Conservation (phyloP, 2,329 filamentous ascomycete species). For the Boeremia exigua region DNA sequence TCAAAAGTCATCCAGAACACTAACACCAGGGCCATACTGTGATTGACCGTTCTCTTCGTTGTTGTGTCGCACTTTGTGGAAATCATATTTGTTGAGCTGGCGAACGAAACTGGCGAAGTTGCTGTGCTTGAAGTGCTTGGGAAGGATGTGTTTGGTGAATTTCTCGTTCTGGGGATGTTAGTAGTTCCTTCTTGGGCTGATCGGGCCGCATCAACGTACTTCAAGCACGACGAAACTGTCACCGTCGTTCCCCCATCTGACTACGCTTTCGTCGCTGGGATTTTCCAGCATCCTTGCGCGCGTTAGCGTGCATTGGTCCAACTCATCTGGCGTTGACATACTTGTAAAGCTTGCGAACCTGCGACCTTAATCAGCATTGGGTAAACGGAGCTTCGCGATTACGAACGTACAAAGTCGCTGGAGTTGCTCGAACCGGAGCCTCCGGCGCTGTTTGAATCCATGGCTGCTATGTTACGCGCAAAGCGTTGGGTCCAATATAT, state of each 20-base stretch:
- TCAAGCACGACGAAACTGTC: slow-evolving; percentile 97
- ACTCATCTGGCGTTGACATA: slow-evolving; percentile 56
- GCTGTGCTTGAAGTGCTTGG: slow-evolving; percentile 99
- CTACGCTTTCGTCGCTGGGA: slow-evolving; percentile 87
- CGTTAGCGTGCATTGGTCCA: slow-evolving; percentile 31
- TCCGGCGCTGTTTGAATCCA: slow-evolving; percentile 42
- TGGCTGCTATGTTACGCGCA: slow-evolving; percentile 22
- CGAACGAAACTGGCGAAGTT: slow-evolving; percentile 97
- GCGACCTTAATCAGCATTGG: slow-evolving; percentile 30
- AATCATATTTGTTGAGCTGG: slow-evolving; percentile 96
- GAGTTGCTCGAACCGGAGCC: slow-evolving; percentile 73
- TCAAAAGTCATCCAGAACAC: neutral
- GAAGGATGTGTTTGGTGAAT: slow-evolving; percentile 95
- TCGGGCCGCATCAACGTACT: slow-evolving; percentile 59
- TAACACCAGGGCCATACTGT: slow-evolving; percentile 79
- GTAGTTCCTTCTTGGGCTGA: neutral
- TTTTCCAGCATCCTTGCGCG: slow-evolving; percentile 88
- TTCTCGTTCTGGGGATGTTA: slow-evolving; percentile 78
- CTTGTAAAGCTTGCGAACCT: slow-evolving; percentile 99
- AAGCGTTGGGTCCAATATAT: neutral
- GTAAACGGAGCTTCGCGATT: neutral
- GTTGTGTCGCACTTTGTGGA: slow-evolving; percentile 94
- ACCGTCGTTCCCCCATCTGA: slow-evolving; percentile 92
- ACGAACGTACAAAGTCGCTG: slow-evolving; percentile 85
- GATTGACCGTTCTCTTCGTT: slow-evolving; percentile 85